phyloP scores from a whole-genome alignment of 140 eudicot genomes.

The Bidens hawaiensis region DNA sequence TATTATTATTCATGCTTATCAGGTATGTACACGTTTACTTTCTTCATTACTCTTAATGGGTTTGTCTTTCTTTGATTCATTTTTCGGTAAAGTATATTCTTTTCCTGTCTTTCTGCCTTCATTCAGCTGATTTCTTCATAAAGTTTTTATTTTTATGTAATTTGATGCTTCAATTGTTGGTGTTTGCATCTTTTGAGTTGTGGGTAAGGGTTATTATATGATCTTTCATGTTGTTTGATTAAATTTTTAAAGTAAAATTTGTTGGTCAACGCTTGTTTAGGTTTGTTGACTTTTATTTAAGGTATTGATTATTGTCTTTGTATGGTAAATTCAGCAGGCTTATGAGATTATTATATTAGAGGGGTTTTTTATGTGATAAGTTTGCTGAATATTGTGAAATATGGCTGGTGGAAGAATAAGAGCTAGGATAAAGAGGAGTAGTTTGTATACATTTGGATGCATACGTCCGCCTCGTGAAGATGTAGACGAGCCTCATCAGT shows the following conservation, averaged over 20 bases:
- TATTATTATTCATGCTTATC: constrained; percentile 8
- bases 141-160: neutral
- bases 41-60: constrained; percentile 2
- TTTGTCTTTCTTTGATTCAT: constrained; percentile 18
- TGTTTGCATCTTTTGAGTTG: neutral
- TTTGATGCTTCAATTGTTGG: neutral
- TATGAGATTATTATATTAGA: neutral
- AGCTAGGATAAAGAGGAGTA: constrained; percentile 67
- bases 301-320: constrained; percentile 3
- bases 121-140: constrained; percentile 13
- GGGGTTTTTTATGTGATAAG: constrained; percentile 10
- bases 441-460: constrained; percentile 76
- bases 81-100: constrained; percentile 34
- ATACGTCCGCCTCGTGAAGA: constrained; percentile 35
- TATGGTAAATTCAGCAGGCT: neutral
- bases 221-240: constrained; percentile 9
- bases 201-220: constrained; percentile 13
- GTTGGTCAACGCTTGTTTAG: neutral
- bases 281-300: neutral
- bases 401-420: constrained; percentile 78
- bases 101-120: constrained; percentile 12
- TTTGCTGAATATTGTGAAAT: constrained; percentile 6
- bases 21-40: too few relatives aligned
- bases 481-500: constrained; percentile 50
- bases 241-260: constrained; percentile 10